Conservation (phyloP, 192 early-diverging fungal genomes). For the Coemansia sp. region DNA sequence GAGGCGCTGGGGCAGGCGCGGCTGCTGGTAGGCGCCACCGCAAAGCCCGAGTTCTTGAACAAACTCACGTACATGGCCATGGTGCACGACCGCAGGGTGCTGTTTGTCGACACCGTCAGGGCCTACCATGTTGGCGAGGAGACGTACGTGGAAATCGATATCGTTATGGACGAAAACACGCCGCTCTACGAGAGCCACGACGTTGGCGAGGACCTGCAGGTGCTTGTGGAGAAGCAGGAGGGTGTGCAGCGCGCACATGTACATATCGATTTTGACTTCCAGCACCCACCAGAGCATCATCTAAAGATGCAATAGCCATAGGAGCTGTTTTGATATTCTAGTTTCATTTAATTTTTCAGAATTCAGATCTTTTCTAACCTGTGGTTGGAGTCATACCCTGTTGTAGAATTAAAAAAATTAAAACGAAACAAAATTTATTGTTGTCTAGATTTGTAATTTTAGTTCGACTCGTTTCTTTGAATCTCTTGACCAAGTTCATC, state of each 20-base stretch:
- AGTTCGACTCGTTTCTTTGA: background rate
- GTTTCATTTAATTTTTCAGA: too few relatives aligned
- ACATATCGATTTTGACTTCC: constrained; percentile 86
- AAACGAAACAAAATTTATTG: too few relatives aligned
- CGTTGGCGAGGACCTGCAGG: constrained; percentile 83
- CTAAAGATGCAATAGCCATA: constrained; percentile 43
- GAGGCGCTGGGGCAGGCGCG: constrained; percentile 65
- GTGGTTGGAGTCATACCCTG: too few relatives aligned
- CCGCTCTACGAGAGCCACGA: constrained; percentile 78
- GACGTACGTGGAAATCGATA: constrained; percentile 88
- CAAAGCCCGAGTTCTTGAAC: constrained; percentile 71
- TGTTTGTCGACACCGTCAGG: constrained; percentile 67
- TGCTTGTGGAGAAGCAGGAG: constrained; percentile 73
- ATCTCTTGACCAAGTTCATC: background rate
- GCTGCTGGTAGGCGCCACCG: constrained; percentile 74
- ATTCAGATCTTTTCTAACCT: too few relatives aligned
- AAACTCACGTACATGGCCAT: constrained; percentile 80
- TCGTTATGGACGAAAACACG: constrained; percentile 82
- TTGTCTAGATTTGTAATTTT: background rate
- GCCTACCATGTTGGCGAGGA: constrained; percentile 85
- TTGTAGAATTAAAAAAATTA: too few relatives aligned
- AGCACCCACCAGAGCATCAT: constrained; percentile 74
- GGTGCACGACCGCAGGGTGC: constrained; percentile 61
- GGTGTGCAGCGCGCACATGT: constrained; percentile 91
- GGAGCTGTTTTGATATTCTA: too few relatives aligned